Base-by-base conservation (phyloP, 73 alveolate species). In the Blepharisma japonicum region DNA sequence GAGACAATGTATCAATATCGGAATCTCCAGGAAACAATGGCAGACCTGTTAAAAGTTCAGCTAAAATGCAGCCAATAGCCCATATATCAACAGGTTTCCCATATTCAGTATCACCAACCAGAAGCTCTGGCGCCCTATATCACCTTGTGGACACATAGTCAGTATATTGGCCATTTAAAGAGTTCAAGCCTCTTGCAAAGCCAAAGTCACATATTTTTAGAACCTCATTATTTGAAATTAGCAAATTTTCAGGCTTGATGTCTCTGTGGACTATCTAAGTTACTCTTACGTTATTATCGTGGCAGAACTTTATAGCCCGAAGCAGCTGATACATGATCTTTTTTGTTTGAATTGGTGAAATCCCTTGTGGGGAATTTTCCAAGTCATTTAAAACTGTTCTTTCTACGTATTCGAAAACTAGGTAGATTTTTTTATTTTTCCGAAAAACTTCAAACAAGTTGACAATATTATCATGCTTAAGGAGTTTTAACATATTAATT, bases 341-440 rank as follows among this genome's bases (percentile, higher is more conserved):
- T 74, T 71, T 79, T 18, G 81, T 74, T 6, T 51, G 54, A 6
- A 81, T 86, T 56, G 88, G 82, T 77, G 78, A 68, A 18, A 53
- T 83, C 50, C 95, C 99, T 89, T 83, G 88, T 54, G 94, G 87
- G 21, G 90, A 83, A 45, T 91, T 93, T 77, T 92, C 97, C 53
- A 94, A 72, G 25, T 91, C 89, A 71, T 94, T 94, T 74, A 94
- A 84, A n/a, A 94, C 79, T 56, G 91, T 94, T 76, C 84, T 81
- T 70, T 94, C 99, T 0, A 93, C 94, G 74, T 89, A 94, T 77
- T 94, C 99, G 82, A 94, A 94, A 23, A 94, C 98, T 66, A 94
- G 56, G 78, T 81, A 92, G 47, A 94, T 81, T 71, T 94, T 78
- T 70, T 97, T 97, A 71, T 94, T 91, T 79, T 83, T 56, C 66